Evolutionary conservation across 1,284 basidiomycete species (phyloP).

Genomic region (Heliocybe sulcata): DNA sequence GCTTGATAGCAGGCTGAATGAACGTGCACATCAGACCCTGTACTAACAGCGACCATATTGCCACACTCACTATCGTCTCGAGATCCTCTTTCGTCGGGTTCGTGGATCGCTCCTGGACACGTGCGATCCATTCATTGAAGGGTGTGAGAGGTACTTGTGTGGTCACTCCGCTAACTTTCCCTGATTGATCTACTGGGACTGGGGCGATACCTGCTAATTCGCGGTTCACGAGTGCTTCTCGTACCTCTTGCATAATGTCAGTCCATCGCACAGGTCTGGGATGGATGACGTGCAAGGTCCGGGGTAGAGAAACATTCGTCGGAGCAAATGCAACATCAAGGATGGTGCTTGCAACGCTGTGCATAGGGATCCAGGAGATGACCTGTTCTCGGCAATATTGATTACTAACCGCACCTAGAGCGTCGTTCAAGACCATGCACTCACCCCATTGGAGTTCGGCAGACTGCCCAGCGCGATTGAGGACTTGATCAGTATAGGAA

Average conservation of each 20-base stretch:
- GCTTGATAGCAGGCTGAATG: constrained; percentile 13
- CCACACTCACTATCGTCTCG: constrained; percentile 7
- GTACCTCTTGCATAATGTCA: neutral
- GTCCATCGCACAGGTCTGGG: neutral
- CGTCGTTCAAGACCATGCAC: neutral
- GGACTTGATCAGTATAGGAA: constrained; percentile 23
- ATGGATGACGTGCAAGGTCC: constrained; percentile 6
- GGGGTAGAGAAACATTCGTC: constrained; percentile 5
- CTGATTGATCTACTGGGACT: neutral
- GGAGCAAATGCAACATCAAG: constrained; percentile 7
- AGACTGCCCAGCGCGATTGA: constrained; percentile 19
- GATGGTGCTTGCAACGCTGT: constrained; percentile 8
- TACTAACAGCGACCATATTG: no score
- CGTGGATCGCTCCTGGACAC: constrained; percentile 7
- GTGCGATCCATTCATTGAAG: neutral
- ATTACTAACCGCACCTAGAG: neutral
- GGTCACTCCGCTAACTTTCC: neutral
- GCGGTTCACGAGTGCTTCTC: neutral
- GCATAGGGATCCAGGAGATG: constrained; percentile 10
- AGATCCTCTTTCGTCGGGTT: constrained; percentile 4
- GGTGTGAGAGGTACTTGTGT: neutral
- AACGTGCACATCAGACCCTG: neutral
- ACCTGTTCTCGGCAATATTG: constrained; percentile 1
- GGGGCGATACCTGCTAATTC: neutral
- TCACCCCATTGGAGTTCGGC: constrained; percentile 18